Percentiles rank a stretch among this genome's conserved stretches.
These are phyloP conservation scores for Penicillium cosmopolitanum DNA, from an alignment of 495 filamentous ascomycete genomes.

Conservation along the genomic window DNA sequence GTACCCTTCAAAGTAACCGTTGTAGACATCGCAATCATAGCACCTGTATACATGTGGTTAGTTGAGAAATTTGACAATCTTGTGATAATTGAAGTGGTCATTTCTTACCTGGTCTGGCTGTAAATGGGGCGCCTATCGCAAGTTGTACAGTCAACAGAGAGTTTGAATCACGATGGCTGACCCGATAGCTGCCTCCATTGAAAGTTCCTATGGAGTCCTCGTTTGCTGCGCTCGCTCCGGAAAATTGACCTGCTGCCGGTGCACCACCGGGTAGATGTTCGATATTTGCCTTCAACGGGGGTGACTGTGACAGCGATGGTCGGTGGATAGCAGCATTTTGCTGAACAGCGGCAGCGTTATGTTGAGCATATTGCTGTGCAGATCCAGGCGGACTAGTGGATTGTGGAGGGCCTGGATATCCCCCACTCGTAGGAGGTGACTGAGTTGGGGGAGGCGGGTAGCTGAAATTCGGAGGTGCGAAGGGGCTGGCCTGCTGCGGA, in stretches of 20 bases:
- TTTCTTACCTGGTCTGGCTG: slow-evolving; percentile 72
- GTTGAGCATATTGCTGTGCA: slow-evolving; percentile 6
- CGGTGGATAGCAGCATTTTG: slow-evolving; percentile 11
- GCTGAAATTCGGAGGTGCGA: slow-evolving; percentile 38
- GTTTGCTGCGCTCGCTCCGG: slow-evolving; percentile 57
- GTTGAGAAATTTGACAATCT: not conserved
- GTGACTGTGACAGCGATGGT: slow-evolving; percentile 22
- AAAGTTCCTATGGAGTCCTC: slow-evolving; percentile 89
- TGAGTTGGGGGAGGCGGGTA: slow-evolving; percentile 45
- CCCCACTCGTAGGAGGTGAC: slow-evolving; percentile 12
- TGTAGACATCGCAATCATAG: slow-evolving; percentile 95
- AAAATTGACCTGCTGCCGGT: slow-evolving; percentile 56
- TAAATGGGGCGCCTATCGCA: slow-evolving; percentile 84
- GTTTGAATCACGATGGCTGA: slow-evolving; percentile 91
- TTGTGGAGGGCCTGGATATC: slow-evolving; percentile 24
- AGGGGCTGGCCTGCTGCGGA: slow-evolving; percentile 24
- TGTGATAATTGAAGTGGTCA: not conserved
- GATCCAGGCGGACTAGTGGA: slow-evolving; percentile 13
- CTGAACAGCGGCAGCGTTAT: slow-evolving; percentile 5
- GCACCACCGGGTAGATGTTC: slow-evolving; percentile 48
- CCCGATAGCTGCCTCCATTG: slow-evolving; percentile 91
- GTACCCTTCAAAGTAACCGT: slow-evolving; percentile 80
- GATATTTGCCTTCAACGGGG: slow-evolving; percentile 22
- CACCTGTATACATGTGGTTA: slow-evolving; percentile 47
- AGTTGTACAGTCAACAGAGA: slow-evolving; percentile 87